These are phyloP conservation scores for Aspergillus brunneoviolaceus DNA, from an alignment of 2,329 filamentous ascomycete genomes.

Conservation along the genomic window DNA sequence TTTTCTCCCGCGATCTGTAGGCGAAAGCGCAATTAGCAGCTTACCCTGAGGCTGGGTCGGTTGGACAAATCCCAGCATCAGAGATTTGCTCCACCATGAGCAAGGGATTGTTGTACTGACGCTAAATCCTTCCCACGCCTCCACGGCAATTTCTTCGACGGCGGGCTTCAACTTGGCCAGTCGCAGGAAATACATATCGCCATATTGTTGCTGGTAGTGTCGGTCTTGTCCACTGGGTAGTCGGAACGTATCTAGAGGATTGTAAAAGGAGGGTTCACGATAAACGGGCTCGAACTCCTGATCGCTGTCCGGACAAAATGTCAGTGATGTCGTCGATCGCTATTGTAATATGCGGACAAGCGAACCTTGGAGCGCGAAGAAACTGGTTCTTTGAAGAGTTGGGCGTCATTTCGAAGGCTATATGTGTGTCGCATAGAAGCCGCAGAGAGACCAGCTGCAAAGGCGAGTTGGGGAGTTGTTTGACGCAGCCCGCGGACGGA, in stretches of 20 bases:
- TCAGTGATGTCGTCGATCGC: conserved; percentile 1
- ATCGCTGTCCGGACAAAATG: conserved; percentile 23
- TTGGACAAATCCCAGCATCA: neutral
- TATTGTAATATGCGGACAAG: neutral
- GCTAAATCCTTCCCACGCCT: conserved; percentile 73
- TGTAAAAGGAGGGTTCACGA: conserved; percentile 64
- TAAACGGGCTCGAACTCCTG: conserved; percentile 46
- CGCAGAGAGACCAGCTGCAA: neutral
- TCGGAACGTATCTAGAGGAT: conserved; percentile 70
- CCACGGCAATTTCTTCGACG: conserved; percentile 70
- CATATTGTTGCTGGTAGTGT: conserved; percentile 92
- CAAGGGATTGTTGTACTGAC: conserved; percentile 36
- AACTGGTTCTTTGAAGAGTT: conserved; percentile 23
- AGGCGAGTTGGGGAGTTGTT: neutral
- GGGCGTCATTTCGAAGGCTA: conserved; percentile 16
- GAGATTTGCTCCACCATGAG: neutral
- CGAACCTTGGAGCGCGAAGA: conserved; percentile 32
- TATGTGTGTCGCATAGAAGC: neutral
- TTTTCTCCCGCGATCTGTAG: conserved; percentile 69
- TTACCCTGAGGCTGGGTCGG: neutral
- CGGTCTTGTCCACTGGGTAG: conserved; percentile 63
- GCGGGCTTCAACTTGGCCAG: conserved; percentile 82
- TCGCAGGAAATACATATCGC: conserved; percentile 95
- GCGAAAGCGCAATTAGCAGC: neutral
- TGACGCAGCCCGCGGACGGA: neutral